These are phyloP conservation scores for Colletotrichum neosansevieriae DNA, from an alignment of 2,329 filamentous ascomycete species.

Conservation along the genomic window DNA sequence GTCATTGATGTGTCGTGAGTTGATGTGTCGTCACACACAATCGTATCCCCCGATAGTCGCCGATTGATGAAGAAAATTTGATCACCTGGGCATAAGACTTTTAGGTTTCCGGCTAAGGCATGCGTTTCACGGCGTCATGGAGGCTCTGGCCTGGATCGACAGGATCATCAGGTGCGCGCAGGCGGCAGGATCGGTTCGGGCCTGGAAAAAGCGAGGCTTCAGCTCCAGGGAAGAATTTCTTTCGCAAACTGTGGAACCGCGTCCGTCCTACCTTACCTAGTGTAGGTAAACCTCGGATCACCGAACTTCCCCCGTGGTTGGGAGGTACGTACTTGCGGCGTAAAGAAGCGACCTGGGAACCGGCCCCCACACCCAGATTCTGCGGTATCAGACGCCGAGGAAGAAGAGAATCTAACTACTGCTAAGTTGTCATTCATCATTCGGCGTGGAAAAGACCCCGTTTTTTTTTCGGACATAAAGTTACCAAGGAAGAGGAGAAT, in stretches of 20 bases:
- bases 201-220: conserved; percentile 37
- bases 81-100: conserved; percentile 28
- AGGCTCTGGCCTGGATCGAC: conserved; percentile 27
- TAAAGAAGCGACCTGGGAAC: not conserved
- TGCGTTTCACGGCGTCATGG: conserved; percentile 38
- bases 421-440: too few species aligned
- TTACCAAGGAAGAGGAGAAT: conserved; percentile 18
- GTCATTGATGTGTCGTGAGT: conserved; percentile 51
- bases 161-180: conserved; percentile 29
- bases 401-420: not conserved
- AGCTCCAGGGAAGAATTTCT: conserved; percentile 26
- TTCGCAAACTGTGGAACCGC: conserved; percentile 21
- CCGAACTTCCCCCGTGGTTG: conserved; percentile 23
- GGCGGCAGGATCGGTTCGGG: conserved; percentile 24
- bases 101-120: conserved; percentile 18
- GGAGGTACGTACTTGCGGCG: conserved; percentile 20
- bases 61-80: conserved; percentile 7
- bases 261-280: too few species aligned
- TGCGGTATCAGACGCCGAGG: conserved; percentile 30
- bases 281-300: conserved; percentile 11
- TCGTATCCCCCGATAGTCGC: conserved; percentile 7
- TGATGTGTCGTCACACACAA: not conserved
- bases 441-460: too few species aligned
- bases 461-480: too few species aligned
- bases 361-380: conserved; percentile 6